These are phyloP conservation scores for Dendrothele bispora DNA, from an alignment of 768 basidiomycete species.

Conservation along the genomic window DNA sequence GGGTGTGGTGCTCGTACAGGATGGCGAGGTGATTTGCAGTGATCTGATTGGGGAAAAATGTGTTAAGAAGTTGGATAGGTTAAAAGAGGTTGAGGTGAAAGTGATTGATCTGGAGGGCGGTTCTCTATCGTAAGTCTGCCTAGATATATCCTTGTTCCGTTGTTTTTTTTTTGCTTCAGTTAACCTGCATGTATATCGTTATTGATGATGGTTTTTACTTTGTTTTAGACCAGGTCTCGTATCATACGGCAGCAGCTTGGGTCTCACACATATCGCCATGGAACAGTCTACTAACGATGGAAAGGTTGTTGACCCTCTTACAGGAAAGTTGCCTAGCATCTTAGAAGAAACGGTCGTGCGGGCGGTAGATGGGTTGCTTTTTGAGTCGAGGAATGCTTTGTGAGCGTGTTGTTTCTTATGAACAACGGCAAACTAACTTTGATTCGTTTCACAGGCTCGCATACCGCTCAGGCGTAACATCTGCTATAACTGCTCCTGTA, in stretches of 20 bases:
- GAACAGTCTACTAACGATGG: slow-evolving; percentile 75
- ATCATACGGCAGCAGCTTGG: slow-evolving; percentile 63
- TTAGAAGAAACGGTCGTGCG: slow-evolving; percentile 44
- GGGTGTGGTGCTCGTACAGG: slow-evolving; percentile 44
- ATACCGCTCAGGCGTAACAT: slow-evolving; percentile 73
- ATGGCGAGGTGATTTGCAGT: slow-evolving; percentile 55
- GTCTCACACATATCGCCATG: slow-evolving; percentile 63
- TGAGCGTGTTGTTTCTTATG: slow-evolving; percentile 24
- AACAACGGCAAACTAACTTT: slow-evolving; percentile 1
- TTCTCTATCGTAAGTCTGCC: no score
- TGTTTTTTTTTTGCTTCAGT: slow-evolving; percentile 1
- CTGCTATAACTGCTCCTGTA: slow-evolving; percentile 60
- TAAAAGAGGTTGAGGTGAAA: slow-evolving; percentile 2
- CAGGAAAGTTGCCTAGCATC: slow-evolving; percentile 34
- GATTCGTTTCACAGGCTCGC: slow-evolving; percentile 49
- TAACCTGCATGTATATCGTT: slow-evolving; percentile 26
- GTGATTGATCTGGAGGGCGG: slow-evolving; percentile 66
- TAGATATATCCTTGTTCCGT: slow-evolving; percentile 29
- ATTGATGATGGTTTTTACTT: no score
- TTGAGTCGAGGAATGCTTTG: slow-evolving; percentile 51
- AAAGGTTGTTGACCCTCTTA: slow-evolving; percentile 50
- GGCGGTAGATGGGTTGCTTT: slow-evolving; percentile 66
- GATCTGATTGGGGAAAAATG: slow-evolving; percentile 19
- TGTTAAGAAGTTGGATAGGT: slow-evolving; percentile 4
- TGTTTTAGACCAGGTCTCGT: slow-evolving; percentile 66